Evolutionary conservation across 1,284 basidiomycete genomes (phyloP).

Genomic region (Austroboletus rostrupii): DNA sequence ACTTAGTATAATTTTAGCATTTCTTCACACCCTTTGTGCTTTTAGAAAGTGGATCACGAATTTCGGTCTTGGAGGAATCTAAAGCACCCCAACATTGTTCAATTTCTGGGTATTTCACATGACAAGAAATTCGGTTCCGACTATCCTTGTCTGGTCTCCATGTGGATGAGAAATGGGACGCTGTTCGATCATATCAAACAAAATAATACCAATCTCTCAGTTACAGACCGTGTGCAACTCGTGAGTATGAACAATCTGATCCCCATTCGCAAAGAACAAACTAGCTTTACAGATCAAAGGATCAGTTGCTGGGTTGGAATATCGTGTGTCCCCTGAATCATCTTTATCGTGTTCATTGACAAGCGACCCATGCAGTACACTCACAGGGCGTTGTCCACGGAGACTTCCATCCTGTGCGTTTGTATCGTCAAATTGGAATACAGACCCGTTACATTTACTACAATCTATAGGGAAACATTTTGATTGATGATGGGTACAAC

Average conservation of each 20-base stretch:
- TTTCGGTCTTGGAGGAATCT: slow-evolving; percentile 5
- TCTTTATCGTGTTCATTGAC: no score
- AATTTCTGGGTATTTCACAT: neutral
- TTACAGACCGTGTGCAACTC: neutral
- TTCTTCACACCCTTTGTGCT: neutral
- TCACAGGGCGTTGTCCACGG: neutral
- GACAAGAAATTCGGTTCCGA: slow-evolving; percentile 3
- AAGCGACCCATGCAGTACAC: neutral
- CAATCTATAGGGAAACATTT: neutral
- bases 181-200: neutral
- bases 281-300: neutral
- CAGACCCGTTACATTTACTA: neutral
- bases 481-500: slow-evolving; percentile 6
- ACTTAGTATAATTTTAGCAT: neutral
- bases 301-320: neutral
- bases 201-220: neutral
- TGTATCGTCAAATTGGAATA: neutral
- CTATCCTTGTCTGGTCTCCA: slow-evolving; percentile 8
- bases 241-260: neutral
- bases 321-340: neutral
- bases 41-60: slow-evolving; percentile 6
- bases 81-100: slow-evolving; percentile 6
- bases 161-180: slow-evolving; percentile 11
- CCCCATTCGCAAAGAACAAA: neutral
- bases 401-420: neutral